These are phyloP conservation scores for Vickermania ingenoplastis DNA, from an alignment of 208 protist genomes.

Conservation along the genomic window DNA sequence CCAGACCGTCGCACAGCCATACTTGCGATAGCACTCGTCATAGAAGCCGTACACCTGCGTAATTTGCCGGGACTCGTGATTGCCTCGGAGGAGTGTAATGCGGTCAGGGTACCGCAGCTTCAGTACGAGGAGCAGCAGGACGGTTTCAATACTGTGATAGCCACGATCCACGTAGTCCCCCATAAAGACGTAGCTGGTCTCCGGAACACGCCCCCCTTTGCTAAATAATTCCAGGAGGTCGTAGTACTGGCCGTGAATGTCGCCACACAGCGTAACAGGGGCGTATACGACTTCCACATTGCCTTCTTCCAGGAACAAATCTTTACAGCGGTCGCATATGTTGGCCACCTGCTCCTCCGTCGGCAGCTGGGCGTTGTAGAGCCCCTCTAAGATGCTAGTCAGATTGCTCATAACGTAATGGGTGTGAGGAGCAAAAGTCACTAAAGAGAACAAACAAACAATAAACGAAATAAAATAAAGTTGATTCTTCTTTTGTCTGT, in stretches of 20 bases:
- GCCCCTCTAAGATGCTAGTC: constrained; percentile 49
- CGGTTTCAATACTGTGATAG: constrained; percentile 91
- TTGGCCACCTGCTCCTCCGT: constrained; percentile 82
- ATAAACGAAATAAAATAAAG: background rate
- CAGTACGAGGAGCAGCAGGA: constrained; percentile 85
- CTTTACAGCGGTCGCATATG: constrained; percentile 85
- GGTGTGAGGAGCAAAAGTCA: background rate
- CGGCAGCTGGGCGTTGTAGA: constrained; percentile 89
- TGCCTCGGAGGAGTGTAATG: constrained; percentile 94
- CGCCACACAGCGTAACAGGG: constrained; percentile 98
- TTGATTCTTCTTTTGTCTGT: too few relatives aligned
- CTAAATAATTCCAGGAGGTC: constrained; percentile 97
- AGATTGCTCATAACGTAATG: constrained; percentile 18
- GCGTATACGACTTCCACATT: constrained; percentile 94
- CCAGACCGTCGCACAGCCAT: constrained; percentile 84
- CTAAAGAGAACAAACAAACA: background rate
- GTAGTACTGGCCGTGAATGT: constrained; percentile 99
- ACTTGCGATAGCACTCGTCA: constrained; percentile 93
- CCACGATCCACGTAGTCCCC: constrained; percentile 95
- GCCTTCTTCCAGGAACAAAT: constrained; percentile 83
- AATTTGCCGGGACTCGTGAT: constrained; percentile 96
- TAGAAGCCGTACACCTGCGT: constrained; percentile 97
- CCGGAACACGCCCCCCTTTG: constrained; percentile 85
- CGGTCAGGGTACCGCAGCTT: constrained; percentile 92
- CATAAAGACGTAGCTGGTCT: constrained; percentile 86